Evolutionary conservation across 768 basidiomycete genomes (phyloP).

Genomic region (Dictyophora rubrovolvata): DNA sequence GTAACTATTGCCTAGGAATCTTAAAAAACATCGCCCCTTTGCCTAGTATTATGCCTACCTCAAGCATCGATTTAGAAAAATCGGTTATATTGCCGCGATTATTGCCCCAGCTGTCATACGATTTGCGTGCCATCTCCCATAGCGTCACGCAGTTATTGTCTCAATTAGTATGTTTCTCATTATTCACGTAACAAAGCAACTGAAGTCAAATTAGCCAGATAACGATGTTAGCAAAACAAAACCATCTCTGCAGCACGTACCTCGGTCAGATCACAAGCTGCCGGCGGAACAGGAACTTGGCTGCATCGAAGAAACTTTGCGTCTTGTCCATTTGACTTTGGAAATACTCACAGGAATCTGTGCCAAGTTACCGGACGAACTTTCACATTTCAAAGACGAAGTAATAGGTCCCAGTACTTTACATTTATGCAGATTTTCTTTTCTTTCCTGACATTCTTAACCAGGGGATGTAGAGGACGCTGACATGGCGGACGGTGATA

Average conservation of each 20-base stretch:
- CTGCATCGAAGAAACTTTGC: conserved; percentile 55
- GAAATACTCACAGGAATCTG: conserved; percentile 86
- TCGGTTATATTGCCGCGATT: conserved; percentile 65
- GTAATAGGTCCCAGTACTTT: conserved; percentile 32
- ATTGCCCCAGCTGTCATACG: conserved; percentile 49
- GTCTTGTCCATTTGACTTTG: conserved; percentile 71
- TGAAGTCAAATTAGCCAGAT: conserved; percentile 18
- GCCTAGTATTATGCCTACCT: conserved; percentile 52
- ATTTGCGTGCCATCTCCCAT: conserved; percentile 13
- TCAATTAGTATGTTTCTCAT: conserved; percentile 33
- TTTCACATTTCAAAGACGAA: conserved; percentile 26
- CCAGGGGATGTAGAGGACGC: conserved; percentile 21
- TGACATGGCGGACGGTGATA: conserved; percentile 26
- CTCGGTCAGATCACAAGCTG: conserved; percentile 70
- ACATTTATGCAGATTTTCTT: conserved; percentile 16
- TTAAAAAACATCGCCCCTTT: conserved; percentile 69
- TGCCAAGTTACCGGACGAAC: conserved; percentile 76
- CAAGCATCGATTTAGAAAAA: conserved; percentile 57
- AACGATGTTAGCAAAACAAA: conserved; percentile 44
- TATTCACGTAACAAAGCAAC: neutral
- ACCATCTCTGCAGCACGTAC: conserved; percentile 50
- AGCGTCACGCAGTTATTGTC: conserved; percentile 42
- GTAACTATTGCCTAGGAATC: conserved; percentile 42
- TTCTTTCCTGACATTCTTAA: conserved; percentile 1
- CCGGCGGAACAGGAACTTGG: conserved; percentile 61